Conservation (phyloP, 345 rosid species). For the Gossypium raimondii region DNA sequence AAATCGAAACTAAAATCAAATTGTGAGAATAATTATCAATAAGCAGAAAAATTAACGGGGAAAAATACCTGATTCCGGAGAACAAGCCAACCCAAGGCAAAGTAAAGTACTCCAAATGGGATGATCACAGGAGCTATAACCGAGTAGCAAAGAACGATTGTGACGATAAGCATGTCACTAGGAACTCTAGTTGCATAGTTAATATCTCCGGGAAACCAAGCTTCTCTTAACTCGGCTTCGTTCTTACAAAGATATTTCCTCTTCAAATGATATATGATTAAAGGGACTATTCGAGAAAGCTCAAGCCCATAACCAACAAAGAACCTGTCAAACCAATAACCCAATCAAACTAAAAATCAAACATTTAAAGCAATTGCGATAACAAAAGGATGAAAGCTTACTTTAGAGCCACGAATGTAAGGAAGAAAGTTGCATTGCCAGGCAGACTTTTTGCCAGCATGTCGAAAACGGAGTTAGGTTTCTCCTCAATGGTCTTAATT, state of each 20-base stretch:
- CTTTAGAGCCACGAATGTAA: too few relatives aligned
- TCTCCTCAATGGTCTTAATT: conserved; percentile 42
- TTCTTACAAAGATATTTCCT: conserved; percentile 89
- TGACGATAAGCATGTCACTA: conserved; percentile 64
- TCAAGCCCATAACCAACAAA: conserved; percentile 85
- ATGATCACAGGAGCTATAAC: conserved; percentile 79
- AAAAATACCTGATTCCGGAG: conserved; percentile 65
- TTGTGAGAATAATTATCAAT: neutral
- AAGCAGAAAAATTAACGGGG: neutral
- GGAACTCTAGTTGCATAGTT: conserved; percentile 72
- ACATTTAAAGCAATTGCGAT: neutral
- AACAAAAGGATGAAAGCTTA: conserved; percentile 9
- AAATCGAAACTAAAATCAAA: neutral
- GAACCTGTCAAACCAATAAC: conserved; percentile 41
- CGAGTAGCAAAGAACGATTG: conserved; percentile 73
- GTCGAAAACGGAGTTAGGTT: conserved; percentile 33
- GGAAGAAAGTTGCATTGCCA: conserved; percentile 59
- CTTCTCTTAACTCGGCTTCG: conserved; percentile 75
- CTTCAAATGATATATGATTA: conserved; percentile 76
- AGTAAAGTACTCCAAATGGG: conserved; percentile 67
- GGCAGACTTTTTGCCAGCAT: conserved; percentile 70
- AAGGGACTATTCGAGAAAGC: conserved; percentile 75
- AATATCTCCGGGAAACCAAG: conserved; percentile 81
- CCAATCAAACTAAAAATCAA: neutral
- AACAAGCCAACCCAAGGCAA: conserved; percentile 83